Percentiles rank a stretch among this genome's conserved stretches.
These are phyloP conservation scores for Cordyceps tenuipes DNA, from an alignment of 2,329 filamentous ascomycete genomes.

Conservation along the genomic window DNA sequence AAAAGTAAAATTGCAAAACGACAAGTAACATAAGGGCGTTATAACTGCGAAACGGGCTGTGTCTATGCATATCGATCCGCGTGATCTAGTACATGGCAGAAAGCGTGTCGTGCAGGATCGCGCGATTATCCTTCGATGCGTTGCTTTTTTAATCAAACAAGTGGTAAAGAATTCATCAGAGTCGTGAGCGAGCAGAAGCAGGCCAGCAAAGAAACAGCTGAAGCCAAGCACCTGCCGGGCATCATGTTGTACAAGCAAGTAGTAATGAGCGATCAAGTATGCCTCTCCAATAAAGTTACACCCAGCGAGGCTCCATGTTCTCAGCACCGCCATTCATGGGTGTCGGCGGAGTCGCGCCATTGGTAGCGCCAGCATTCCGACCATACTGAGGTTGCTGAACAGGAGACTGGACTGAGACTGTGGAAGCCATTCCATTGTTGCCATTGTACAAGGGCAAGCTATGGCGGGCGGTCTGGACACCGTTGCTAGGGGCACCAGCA, in stretches of 20 bases:
- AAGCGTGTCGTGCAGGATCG: not conserved
- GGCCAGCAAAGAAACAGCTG: slow-evolving; percentile 11
- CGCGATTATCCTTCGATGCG: slow-evolving; percentile 14
- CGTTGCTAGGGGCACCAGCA: slow-evolving; percentile 25
- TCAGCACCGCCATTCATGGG: slow-evolving; percentile 20
- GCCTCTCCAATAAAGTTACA: slow-evolving; percentile 25
- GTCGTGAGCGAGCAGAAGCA: slow-evolving; percentile 28
- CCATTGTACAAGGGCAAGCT: slow-evolving; percentile 28
- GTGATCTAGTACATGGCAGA: slow-evolving; percentile 12
- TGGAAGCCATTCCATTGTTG: slow-evolving; percentile 24
- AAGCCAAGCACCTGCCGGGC: slow-evolving; percentile 12
- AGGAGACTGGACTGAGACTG: slow-evolving; percentile 18
- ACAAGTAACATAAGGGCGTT: slow-evolving; percentile 21
- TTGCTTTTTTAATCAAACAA: slow-evolving; percentile 23
- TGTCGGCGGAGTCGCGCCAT: slow-evolving; percentile 18
- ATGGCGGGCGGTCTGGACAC: slow-evolving; percentile 23
- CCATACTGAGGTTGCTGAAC: slow-evolving; percentile 13
- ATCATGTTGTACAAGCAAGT: slow-evolving; percentile 28
- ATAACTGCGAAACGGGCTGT: slow-evolving; percentile 15
- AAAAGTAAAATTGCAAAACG: slow-evolving; percentile 14
- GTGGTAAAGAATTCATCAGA: slow-evolving; percentile 31
- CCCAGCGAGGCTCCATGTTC: slow-evolving; percentile 29
- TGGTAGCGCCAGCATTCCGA: slow-evolving; percentile 7
- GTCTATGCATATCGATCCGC: slow-evolving; percentile 13
- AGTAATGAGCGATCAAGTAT: slow-evolving; percentile 18